These are phyloP conservation scores for Daldinia eschscholtzii DNA, from an alignment of 2,329 filamentous ascomycete species.

Conservation along the genomic window DNA sequence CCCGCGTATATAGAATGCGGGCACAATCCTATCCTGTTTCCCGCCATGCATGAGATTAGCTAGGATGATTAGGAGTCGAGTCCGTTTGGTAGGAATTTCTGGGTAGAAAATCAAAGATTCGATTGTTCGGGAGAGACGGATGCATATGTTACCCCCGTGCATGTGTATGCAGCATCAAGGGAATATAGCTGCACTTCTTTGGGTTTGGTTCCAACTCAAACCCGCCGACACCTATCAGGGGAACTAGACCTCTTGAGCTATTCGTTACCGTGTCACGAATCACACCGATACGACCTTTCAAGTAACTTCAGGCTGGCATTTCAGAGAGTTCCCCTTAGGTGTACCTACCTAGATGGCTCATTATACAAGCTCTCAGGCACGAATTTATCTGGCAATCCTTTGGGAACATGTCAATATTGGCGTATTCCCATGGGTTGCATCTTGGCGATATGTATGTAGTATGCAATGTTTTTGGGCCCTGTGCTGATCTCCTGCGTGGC, in stretches of 20 bases:
- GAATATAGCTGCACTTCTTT: conserved; percentile 27
- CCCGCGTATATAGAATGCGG: conserved; percentile 10
- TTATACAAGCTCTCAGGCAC: conserved; percentile 27
- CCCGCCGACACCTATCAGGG: conserved; percentile 15
- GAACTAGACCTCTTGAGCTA: not conserved
- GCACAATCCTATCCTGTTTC: conserved; percentile 23
- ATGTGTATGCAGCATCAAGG: conserved; percentile 28
- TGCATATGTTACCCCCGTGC: conserved; percentile 28
- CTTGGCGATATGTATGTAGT: conserved; percentile 37
- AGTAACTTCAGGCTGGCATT: conserved; percentile 12
- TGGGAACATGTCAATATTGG: conserved; percentile 15
- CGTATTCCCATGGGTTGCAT: conserved; percentile 27
- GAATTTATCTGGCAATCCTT: not conserved
- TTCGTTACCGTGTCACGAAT: conserved; percentile 18
- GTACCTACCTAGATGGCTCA: not conserved
- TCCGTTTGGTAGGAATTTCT: conserved; percentile 24
- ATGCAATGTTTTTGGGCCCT: conserved; percentile 27
- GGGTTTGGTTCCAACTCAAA: conserved; percentile 35
- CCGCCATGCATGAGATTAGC: conserved; percentile 22
- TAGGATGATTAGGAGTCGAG: conserved; percentile 18
- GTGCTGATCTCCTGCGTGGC: conserved; percentile 39
- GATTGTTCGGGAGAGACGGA: conserved; percentile 38
- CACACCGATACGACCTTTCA: conserved; percentile 34
- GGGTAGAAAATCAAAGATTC: conserved; percentile 14
- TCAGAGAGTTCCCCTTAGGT: not conserved